These are phyloP conservation scores for Yamadazyma oceani DNA, from an alignment of 1,139 yeast genomes.

Conservation along the genomic window DNA sequence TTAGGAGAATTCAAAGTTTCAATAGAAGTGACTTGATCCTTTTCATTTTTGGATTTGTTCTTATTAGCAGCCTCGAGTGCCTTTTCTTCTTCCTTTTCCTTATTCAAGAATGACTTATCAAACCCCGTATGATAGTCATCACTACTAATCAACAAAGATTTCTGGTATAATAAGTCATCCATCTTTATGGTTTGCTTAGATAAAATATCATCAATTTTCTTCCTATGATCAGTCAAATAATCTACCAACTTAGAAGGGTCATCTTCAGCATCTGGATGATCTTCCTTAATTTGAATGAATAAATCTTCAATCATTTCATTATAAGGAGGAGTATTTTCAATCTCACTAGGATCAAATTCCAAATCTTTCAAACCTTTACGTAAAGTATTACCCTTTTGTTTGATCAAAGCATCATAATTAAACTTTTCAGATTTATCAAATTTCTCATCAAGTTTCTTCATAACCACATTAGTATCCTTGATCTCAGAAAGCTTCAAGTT, in stretches of 20 bases:
- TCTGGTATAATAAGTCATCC: conserved; percentile 67
- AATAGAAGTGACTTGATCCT: conserved; percentile 21
- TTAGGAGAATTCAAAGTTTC: conserved; percentile 31
- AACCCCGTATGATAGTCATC: conserved; percentile 95
- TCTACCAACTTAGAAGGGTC: conserved; percentile 41
- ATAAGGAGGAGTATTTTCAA: conserved; percentile 74
- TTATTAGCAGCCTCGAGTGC: conserved; percentile 4
- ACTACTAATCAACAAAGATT: conserved; percentile 73
- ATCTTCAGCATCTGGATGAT: conserved; percentile 49
- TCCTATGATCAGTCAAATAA: conserved; percentile 58
- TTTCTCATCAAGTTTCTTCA: conserved; percentile 41
- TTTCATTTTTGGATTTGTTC: conserved; percentile 8
- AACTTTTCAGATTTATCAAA: conserved; percentile 62
- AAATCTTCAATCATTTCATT: conserved; percentile 93
- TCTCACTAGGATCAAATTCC: conserved; percentile 46
- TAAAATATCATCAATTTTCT: conserved; percentile 66
- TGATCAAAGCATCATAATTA: conserved; percentile 38
- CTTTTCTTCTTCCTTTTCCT: conserved; percentile 30
- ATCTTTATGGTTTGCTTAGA: conserved; percentile 60
- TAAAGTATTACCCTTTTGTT: conserved; percentile 35
- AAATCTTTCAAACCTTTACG: conserved; percentile 48
- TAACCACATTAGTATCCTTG: conserved; percentile 35
- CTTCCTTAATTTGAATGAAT: conserved; percentile 66
- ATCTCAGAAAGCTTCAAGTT: conserved; percentile 41
- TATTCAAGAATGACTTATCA: conserved; percentile 79